Conservation (phyloP, 2,329 filamentous ascomycete genomes). For the Hymenoscyphus albidus region DNA sequence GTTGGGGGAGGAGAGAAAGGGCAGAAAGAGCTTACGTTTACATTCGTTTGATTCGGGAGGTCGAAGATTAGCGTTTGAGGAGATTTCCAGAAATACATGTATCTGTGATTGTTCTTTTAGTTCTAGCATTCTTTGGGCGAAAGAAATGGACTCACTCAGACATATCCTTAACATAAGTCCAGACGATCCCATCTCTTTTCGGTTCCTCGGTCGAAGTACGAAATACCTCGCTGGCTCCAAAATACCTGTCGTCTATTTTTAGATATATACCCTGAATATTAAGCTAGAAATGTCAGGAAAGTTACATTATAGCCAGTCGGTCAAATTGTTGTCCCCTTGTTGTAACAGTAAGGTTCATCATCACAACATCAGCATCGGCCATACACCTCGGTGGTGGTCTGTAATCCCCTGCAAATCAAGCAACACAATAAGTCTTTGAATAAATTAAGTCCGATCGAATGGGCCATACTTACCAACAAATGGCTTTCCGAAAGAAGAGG, state of each 20-base stretch:
- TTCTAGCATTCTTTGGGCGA: background rate
- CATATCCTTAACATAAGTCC: slow-evolving; percentile 75
- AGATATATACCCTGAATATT: too few species aligned
- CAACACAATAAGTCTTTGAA: background rate
- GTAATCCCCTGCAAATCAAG: slow-evolving; percentile 48
- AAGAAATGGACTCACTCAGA: slow-evolving; percentile 48
- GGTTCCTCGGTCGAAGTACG: slow-evolving; percentile 80
- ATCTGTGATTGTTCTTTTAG: background rate
- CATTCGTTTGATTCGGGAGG: slow-evolving; percentile 52
- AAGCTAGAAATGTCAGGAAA: background rate
- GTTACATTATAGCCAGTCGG: slow-evolving; percentile 59
- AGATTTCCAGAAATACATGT: slow-evolving; percentile 57
- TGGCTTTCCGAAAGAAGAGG: slow-evolving; percentile 63
- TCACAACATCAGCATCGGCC: slow-evolving; percentile 61
- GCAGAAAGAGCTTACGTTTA: slow-evolving; percentile 46
- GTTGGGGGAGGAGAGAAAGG: background rate
- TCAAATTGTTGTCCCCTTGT: slow-evolving; percentile 71
- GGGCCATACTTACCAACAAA: slow-evolving; percentile 58
- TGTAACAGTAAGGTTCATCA: slow-evolving; percentile 71
- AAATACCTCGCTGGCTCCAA: slow-evolving; percentile 74
- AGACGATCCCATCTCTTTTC: slow-evolving; percentile 62
- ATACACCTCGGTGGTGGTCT: slow-evolving; percentile 60
- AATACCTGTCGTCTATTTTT: slow-evolving; percentile 42
- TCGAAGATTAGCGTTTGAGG: slow-evolving; percentile 75
- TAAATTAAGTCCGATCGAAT: background rate